Evolutionary conservation across 805 yeast genomes (phyloP).

Genomic region (Sungouiozyma intestinalis): DNA sequence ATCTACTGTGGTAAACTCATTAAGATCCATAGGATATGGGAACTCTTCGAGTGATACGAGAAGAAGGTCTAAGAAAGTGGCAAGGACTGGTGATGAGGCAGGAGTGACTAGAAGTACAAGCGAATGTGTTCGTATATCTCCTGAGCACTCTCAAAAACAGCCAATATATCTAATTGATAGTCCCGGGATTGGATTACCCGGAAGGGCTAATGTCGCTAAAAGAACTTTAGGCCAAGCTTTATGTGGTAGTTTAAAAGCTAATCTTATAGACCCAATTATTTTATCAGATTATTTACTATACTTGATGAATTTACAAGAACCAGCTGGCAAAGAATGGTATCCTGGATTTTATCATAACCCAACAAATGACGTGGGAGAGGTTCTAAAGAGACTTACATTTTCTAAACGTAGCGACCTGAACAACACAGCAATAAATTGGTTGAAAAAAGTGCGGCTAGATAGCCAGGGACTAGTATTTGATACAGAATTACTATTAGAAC

Average conservation of each 20-base stretch:
- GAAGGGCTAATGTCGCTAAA: constrained; percentile 41
- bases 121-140: constrained; percentile 52
- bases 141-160: constrained; percentile 20
- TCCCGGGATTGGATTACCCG: constrained; percentile 85
- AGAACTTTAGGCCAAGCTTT: constrained; percentile 68
- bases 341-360: constrained; percentile 33
- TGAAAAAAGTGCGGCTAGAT: constrained; percentile 44
- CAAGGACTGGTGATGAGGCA: constrained; percentile 75
- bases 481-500: constrained; percentile 14
- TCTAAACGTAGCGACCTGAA: constrained; percentile 34
- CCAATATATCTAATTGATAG: constrained; percentile 72
- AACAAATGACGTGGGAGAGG: constrained; percentile 57
- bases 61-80: constrained; percentile 47
- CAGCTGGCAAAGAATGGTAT: constrained; percentile 9
- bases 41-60: constrained; percentile 9
- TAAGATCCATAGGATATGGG: constrained; percentile 37
- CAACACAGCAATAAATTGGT: constrained; percentile 50
- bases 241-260: constrained; percentile 63
- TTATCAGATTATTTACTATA: constrained; percentile 79
- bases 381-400: constrained; percentile 36
- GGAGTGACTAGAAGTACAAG: constrained; percentile 81
- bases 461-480: constrained; percentile 33
- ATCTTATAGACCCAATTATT: constrained; percentile 69
- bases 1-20: constrained; percentile 70
- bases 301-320: constrained; percentile 52